Base-by-base conservation (phyloP, 2,329 filamentous ascomycete genomes). In the Aspergillus luchuensis region DNA sequence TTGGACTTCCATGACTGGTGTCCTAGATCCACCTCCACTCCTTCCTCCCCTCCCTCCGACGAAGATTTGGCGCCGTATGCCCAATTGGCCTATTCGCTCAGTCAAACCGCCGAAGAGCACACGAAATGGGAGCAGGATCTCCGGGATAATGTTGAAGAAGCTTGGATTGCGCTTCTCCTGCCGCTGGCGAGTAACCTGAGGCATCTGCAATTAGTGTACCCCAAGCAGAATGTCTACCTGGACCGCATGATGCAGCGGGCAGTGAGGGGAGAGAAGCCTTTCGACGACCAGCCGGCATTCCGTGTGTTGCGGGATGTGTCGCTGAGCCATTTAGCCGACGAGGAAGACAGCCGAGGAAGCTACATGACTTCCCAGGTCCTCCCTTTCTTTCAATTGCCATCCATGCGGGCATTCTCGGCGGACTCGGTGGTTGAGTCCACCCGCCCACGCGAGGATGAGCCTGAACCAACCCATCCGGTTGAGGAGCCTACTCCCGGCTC, bases 111-210 rank as follows among this genome's bases (percentile, higher is more conserved):
- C 0, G 57, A 60, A n/a, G 71, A 74, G 43, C 43, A 60, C 28
- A 23, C 36, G 3, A 61, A 65, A 55, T 74, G 71, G 70, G 56
- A 57, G 33, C 48, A 66, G 28, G 61, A 66, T 43, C 67, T 74
- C 23, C 51, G 47, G 2, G n/a, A 61, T 8, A 68, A 67, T 15
- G 56, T 65, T 1, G 63, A 62, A 11, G 71, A 74, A 25, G 65
- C 71, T 1, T 74, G 71, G 71, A 61, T 68, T 28, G 71, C 71
- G 1, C 61, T 72, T 19, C 57, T 69, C 21, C 56, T 73, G 6
- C 69, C 70, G 2, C 45, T 72, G 8, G 59, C 66, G n/a, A 67
- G 36, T 47, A 72, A 71, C 3, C 43, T 74, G 4, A 50, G 60
- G 36, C 61, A 62, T 19, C 62, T 73, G 7, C 60, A 58, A 7